Evolutionary conservation across 352 stramenopile species (phyloP), one percentile per base, ranked within the genome.

Genomic region (Phytophthora aleatoria): DNA sequence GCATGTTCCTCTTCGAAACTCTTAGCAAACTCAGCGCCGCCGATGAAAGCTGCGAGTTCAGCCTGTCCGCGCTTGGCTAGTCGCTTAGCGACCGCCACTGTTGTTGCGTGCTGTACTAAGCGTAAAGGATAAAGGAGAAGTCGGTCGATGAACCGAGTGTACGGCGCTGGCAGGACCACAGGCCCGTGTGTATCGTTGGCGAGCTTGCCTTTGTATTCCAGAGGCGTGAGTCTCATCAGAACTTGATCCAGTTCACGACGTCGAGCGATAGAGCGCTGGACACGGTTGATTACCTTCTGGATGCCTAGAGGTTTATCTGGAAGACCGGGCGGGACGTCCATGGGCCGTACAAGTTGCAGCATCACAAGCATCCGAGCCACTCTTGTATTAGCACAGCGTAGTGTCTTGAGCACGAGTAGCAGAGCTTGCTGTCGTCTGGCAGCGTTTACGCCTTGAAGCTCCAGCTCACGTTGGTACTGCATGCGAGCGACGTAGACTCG

Each of bases 1-100:
- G 85, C 69, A 42, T 92, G 79, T 10, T 79, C 52, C 52, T 92
- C 74, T 50, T 91, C 83, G 50, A 94, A 94, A 0, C 69, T 87
- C 47, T 87, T 80, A 0, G 77, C 79, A 55, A 93, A 95, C 50
- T 89, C 76, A 1, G 70, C 75, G 6, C 83, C 83, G 24, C 84
- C 81, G 13, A 95, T 56, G 24, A 95, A 85, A 3, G 57, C 36
- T 1, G 82, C 81, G 0, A 95, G 52, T 31, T 84, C 62, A 3
- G 67, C 64, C 28, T 85, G 57, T 7, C 84, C 84, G 30, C 74
- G 77, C 15, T 79, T 83, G 20, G 83, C 84, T 1, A 92, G 54
- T 35, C 74, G 69, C 12, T 70, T 73, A 1, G 84, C 86, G 12
- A 87, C 50, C 0, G 77, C 68, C 1, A 90, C 70, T 10, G 73